phyloP scores from a whole-genome alignment of 2,329 filamentous ascomycete species.

The Elsinoe necatrix region DNA sequence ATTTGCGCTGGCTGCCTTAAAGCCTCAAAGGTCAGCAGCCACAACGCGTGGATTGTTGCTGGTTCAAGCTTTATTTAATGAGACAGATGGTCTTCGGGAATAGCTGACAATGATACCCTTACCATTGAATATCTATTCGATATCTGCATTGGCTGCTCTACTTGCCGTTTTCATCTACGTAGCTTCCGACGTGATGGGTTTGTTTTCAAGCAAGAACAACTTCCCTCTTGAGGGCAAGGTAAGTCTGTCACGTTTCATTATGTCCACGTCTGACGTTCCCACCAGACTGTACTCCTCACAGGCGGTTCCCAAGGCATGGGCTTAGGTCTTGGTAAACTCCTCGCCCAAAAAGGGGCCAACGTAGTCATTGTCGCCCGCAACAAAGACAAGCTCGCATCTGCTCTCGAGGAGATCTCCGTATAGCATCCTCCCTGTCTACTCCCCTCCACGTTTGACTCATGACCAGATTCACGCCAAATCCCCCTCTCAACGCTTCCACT shows the following conservation, averaged over 20 bases:
- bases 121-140: neutral
- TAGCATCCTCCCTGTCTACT: neutral
- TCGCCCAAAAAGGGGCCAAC: slow-evolving; percentile 77
- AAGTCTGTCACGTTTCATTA: slow-evolving; percentile 24
- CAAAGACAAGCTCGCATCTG: slow-evolving; percentile 61
- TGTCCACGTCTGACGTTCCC: neutral
- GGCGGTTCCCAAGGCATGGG: slow-evolving; percentile 93
- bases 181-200: slow-evolving; percentile 52
- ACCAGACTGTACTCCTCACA: slow-evolving; percentile 76
- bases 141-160: neutral
- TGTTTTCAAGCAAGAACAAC: slow-evolving; percentile 60
- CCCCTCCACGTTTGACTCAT: slow-evolving; percentile 15
- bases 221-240: slow-evolving; percentile 83
- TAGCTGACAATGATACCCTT: slow-evolving; percentile 3
- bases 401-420: slow-evolving; percentile 50
- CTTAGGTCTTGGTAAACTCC: slow-evolving; percentile 60
- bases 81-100: no score
- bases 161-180: slow-evolving; percentile 29
- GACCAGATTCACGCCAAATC: slow-evolving; percentile 59
- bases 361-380: slow-evolving; percentile 78
- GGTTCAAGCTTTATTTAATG: no score
- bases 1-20: no score
- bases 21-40: no score
- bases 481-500: slow-evolving; percentile 66
- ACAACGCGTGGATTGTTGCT: no score